phyloP scores from a whole-genome alignment of 2,329 filamentous ascomycete species.

The Aspergillus nomiae region DNA sequence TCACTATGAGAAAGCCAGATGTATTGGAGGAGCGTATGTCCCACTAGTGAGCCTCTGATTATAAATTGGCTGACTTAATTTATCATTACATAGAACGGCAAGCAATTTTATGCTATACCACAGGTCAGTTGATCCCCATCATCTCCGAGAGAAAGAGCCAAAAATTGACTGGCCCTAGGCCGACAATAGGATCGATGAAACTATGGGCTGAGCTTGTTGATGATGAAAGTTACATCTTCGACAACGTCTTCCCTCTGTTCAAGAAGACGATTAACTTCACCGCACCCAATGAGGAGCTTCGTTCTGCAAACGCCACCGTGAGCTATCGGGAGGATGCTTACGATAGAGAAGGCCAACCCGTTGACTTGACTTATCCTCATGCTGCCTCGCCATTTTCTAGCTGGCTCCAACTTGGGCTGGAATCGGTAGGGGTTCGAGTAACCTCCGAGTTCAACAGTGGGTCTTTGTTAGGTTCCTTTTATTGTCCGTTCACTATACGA shows the following conservation, averaged over 20 bases:
- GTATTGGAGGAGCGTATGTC: slow-evolving; percentile 32
- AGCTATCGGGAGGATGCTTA: slow-evolving; percentile 33
- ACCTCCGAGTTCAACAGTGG: slow-evolving; percentile 48
- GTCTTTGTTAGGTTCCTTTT: slow-evolving; percentile 43
- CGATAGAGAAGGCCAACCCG: slow-evolving; percentile 33
- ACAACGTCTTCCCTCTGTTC: slow-evolving; percentile 33
- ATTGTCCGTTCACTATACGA: slow-evolving; percentile 52
- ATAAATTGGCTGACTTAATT: neutral
- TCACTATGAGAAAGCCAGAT: slow-evolving; percentile 33
- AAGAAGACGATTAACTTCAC: slow-evolving; percentile 31
- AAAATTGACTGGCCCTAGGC: slow-evolving; percentile 18
- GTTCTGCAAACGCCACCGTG: slow-evolving; percentile 24
- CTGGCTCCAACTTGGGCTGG: slow-evolving; percentile 41
- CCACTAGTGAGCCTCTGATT: neutral
- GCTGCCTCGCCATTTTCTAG: slow-evolving; percentile 42
- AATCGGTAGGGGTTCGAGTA: slow-evolving; percentile 43
- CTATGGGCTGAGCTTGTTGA: slow-evolving; percentile 36
- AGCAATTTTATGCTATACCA: slow-evolving; percentile 40
- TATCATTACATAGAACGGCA: slow-evolving; percentile 26
- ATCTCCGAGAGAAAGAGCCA: neutral
- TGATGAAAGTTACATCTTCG: slow-evolving; percentile 36
- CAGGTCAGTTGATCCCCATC: slow-evolving; percentile 14
- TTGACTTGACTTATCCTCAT: slow-evolving; percentile 47
- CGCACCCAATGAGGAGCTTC: slow-evolving; percentile 21
- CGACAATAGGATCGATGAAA: slow-evolving; percentile 29